Percentiles rank a stretch among this genome's conserved stretches.
Evolutionary conservation across 441 rosid species (phyloP).

Genomic region (Adansonia grandidieri): DNA sequence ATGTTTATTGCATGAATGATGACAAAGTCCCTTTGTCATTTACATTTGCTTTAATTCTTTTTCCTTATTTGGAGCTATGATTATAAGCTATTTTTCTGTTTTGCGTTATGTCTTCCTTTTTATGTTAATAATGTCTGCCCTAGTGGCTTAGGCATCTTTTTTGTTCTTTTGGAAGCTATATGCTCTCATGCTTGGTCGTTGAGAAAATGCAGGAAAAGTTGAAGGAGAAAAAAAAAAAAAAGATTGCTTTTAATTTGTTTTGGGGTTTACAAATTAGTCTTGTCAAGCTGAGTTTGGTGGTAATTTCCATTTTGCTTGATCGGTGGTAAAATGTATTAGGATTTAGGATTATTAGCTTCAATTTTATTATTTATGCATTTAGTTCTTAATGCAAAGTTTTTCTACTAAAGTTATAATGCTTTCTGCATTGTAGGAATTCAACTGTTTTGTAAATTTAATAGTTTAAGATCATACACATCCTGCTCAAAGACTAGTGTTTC

Average conservation of each 20-base stretch:
- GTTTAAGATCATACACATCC: slow-evolving; percentile 18
- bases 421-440: slow-evolving; percentile 26
- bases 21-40: background rate
- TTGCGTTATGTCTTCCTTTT: background rate
- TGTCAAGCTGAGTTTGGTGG: background rate
- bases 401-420: slow-evolving; percentile 15
- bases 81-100: background rate
- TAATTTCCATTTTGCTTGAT: slow-evolving; percentile 3
- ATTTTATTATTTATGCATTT: background rate
- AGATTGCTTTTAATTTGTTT: background rate
- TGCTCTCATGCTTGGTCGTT: slow-evolving; percentile 9
- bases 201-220: slow-evolving; percentile 15
- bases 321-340: background rate
- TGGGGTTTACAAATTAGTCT: slow-evolving; percentile 16
- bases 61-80: background rate
- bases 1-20: slow-evolving; percentile 20
- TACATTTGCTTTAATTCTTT: background rate
- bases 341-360: background rate
- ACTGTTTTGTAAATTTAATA: slow-evolving; percentile 22
- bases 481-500: slow-evolving; percentile 23
- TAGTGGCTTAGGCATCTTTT: background rate
- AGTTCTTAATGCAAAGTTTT: background rate
- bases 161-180: background rate
- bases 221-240: background rate
- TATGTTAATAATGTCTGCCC: slow-evolving; percentile 6